Conservation (phyloP, 2,329 filamentous ascomycete genomes). For the Verticillium nonalfalfae region DNA sequence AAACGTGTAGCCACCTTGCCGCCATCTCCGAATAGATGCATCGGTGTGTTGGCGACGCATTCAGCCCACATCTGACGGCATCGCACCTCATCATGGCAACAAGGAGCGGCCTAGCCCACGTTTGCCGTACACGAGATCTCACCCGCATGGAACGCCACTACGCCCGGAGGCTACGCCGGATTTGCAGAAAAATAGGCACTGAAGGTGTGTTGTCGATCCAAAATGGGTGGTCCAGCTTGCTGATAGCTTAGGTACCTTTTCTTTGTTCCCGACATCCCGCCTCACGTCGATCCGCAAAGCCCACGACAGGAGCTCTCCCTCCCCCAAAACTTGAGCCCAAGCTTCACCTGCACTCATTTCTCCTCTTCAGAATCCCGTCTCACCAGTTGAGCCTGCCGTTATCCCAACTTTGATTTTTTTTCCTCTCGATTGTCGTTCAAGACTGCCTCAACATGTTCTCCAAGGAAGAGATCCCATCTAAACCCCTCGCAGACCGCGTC, state of each 20-base stretch:
- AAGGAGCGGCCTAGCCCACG: neutral
- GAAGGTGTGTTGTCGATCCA: neutral
- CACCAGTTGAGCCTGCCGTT: neutral
- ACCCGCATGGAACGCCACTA: neutral
- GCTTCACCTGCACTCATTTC: neutral
- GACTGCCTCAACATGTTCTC: slow-evolving; percentile 7
- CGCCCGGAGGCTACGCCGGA: neutral
- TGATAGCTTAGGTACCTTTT: neutral
- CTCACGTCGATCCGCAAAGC: neutral
- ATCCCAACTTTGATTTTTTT: slow-evolving; percentile 3
- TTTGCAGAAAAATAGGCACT: neutral
- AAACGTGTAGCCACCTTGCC: neutral
- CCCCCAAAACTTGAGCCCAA: neutral
- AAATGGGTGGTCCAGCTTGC: neutral
- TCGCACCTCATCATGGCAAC: neutral
- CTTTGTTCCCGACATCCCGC: neutral
- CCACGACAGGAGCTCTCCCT: neutral
- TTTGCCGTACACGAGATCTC: neutral
- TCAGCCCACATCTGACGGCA: neutral
- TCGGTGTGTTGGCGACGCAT: neutral
- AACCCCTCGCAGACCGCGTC: slow-evolving; percentile 8
- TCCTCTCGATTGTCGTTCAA: too few relatives aligned
- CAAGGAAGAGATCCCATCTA: slow-evolving; percentile 3
- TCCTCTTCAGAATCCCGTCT: neutral
- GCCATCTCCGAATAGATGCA: neutral